Percentiles rank a stretch among this genome's conserved stretches.
Evolutionary conservation across 2,329 filamentous ascomycete genomes (phyloP).

Genomic region (Coniochaeta sp.): DNA sequence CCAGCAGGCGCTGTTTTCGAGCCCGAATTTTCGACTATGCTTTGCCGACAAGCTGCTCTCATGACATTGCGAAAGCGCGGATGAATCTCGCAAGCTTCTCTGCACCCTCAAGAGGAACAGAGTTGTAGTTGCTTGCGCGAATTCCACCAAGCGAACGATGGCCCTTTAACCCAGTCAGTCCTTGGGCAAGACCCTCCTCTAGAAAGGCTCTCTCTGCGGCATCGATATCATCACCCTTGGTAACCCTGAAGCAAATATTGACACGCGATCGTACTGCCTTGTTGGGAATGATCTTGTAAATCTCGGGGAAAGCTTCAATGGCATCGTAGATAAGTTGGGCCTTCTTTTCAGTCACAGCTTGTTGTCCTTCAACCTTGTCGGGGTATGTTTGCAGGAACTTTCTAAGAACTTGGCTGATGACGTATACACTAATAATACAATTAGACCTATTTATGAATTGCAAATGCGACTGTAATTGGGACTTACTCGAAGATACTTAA

Average conservation of each 20-base stretch:
- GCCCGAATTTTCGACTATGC: too few species aligned
- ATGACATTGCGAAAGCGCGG: too few species aligned
- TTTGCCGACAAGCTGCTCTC: too few species aligned
- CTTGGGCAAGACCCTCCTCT: constrained; percentile 57
- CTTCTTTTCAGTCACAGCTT: constrained; percentile 67
- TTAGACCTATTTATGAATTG: background rate
- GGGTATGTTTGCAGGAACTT: constrained; percentile 59
- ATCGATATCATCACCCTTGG: constrained; percentile 49
- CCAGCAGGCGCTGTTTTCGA: too few species aligned
- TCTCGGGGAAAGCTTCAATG: constrained; percentile 63
- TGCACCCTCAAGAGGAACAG: constrained; percentile 59
- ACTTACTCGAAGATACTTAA: constrained; percentile 79
- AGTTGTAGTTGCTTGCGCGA: constrained; percentile 83
- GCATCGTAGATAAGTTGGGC: constrained; percentile 67
- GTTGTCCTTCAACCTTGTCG: constrained; percentile 67
- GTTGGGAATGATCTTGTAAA: constrained; percentile 73
- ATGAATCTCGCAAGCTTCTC: constrained; percentile 62
- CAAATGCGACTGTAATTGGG: background rate
- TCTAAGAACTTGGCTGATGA: constrained; percentile 83
- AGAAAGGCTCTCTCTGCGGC: constrained; percentile 76
- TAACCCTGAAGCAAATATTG: constrained; percentile 89
- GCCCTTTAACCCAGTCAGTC: constrained; percentile 77
- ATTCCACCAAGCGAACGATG: constrained; percentile 80
- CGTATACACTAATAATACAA: constrained; percentile 54
- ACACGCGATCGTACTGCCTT: constrained; percentile 74